A percentile compares a stretch with the other conserved stretches of the same genome.
These are phyloP conservation scores for Silene vulgaris DNA, from an alignment of 179 eudicot genomes.

Conservation along the genomic window DNA sequence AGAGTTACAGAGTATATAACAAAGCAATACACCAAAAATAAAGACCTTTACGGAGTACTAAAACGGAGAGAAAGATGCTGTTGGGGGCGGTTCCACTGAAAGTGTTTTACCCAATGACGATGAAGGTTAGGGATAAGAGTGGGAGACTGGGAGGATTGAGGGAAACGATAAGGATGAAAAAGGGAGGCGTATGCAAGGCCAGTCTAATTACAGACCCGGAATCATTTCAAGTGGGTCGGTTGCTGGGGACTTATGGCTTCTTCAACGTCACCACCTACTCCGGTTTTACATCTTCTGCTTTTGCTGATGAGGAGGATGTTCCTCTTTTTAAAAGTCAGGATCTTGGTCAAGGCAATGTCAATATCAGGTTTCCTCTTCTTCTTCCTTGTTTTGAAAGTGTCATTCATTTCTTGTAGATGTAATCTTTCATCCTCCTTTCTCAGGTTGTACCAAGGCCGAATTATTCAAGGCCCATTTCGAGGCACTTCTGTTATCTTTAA, in stretches of 20 bases:
- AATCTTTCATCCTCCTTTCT: slow-evolving; percentile 21
- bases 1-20: neutral
- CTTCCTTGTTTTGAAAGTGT: neutral
- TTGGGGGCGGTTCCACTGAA: slow-evolving; percentile 10
- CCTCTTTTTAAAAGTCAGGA: slow-evolving; percentile 54
- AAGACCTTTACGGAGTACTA: neutral
- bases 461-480: slow-evolving; percentile 67
- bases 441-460: slow-evolving; percentile 90
- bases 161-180: neutral
- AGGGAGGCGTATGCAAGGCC: slow-evolving; percentile 32
- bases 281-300: slow-evolving; percentile 43
- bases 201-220: slow-evolving; percentile 50
- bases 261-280: slow-evolving; percentile 90
- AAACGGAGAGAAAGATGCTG: neutral
- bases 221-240: slow-evolving; percentile 73
- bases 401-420: neutral
- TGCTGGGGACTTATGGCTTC: slow-evolving; percentile 87
- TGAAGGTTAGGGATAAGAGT: slow-evolving; percentile 1
- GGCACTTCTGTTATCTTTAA: slow-evolving; percentile 78
- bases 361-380: slow-evolving; percentile 51
- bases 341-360: slow-evolving; percentile 83
- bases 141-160: neutral
- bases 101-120: slow-evolving; percentile 7
- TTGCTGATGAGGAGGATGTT: slow-evolving; percentile 27
- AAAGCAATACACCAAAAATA: too few relatives aligned